Conservation (phyloP, 805 yeast species). For the Isabelozyma pseudorhagii region DNA sequence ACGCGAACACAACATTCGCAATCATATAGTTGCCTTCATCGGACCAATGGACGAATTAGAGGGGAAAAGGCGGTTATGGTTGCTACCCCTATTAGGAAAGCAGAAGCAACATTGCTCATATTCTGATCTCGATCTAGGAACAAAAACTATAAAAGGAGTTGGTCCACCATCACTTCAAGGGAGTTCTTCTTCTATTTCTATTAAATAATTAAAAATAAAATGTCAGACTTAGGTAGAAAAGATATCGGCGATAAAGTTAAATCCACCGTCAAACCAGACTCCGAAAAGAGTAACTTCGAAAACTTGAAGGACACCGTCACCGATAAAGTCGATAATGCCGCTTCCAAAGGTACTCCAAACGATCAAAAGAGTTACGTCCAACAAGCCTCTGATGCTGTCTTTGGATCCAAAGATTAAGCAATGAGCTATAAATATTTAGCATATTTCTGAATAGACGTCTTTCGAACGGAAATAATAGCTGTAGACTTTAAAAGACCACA, state of each 20-base stretch:
- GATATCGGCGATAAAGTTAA: slow-evolving; percentile 35
- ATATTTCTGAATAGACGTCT: background rate
- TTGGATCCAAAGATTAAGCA: slow-evolving; percentile 32
- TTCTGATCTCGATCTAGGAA: background rate
- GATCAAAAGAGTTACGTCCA: slow-evolving; percentile 39
- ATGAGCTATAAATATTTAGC: background rate
- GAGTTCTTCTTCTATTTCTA: background rate
- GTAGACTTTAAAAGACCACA: background rate
- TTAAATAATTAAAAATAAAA: slow-evolving; percentile 6
- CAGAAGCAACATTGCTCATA: background rate
- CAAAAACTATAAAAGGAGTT: background rate
- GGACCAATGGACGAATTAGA: background rate
- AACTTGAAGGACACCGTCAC: slow-evolving; percentile 36
- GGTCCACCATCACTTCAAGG: background rate
- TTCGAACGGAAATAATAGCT: background rate
- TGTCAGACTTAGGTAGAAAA: slow-evolving; percentile 46
- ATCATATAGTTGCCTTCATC: background rate
- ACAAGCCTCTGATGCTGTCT: slow-evolving; percentile 43
- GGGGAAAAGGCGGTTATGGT: background rate
- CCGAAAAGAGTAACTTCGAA: slow-evolving; percentile 36
- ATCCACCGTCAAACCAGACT: slow-evolving; percentile 40
- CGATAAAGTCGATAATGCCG: slow-evolving; percentile 32
- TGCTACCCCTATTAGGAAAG: background rate
- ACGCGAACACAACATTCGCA: background rate
- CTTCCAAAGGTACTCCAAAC: slow-evolving; percentile 32